Conservation (phyloP, 2,329 filamentous ascomycete species). For the Ophiostoma novo-ulmi region DNA sequence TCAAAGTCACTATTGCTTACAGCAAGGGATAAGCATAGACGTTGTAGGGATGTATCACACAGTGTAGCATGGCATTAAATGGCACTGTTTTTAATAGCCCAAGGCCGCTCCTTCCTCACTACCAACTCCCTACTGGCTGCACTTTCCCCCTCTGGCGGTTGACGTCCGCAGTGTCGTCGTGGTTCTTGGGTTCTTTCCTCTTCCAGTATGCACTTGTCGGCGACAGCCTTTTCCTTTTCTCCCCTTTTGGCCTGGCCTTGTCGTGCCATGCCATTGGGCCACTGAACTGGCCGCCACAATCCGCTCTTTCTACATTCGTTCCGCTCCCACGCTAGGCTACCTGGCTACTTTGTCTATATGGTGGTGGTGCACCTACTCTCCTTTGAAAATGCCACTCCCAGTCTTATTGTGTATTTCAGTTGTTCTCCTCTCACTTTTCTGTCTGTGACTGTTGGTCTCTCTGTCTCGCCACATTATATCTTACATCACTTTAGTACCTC, state of each 20-base stretch:
- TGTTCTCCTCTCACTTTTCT: neutral
- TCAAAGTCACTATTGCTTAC: neutral
- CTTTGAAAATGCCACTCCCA: neutral
- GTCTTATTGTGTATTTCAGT: neutral
- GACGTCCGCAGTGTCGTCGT: neutral
- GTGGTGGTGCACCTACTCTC: neutral
- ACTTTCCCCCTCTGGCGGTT: constrained; percentile 12
- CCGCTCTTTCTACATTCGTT: constrained; percentile 19
- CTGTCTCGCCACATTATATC: neutral
- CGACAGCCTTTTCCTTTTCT: constrained; percentile 22
- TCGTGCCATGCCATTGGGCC: constrained; percentile 17
- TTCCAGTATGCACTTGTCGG: constrained; percentile 18
- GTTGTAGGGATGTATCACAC: neutral
- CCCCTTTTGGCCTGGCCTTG: neutral
- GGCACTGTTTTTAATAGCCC: neutral
- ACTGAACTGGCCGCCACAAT: constrained; percentile 5
- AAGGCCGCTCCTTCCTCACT: neutral
- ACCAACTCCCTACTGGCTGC: neutral
- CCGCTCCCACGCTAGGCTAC: constrained; percentile 6
- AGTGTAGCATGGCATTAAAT: neutral
- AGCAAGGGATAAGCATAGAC: neutral
- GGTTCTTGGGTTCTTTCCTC: constrained; percentile 4
- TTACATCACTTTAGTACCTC: neutral
- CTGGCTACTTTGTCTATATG: neutral
- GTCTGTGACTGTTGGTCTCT: neutral